Base-by-base conservation (phyloP, 495 filamentous ascomycete genomes). In the Penicillium coffeae region DNA sequence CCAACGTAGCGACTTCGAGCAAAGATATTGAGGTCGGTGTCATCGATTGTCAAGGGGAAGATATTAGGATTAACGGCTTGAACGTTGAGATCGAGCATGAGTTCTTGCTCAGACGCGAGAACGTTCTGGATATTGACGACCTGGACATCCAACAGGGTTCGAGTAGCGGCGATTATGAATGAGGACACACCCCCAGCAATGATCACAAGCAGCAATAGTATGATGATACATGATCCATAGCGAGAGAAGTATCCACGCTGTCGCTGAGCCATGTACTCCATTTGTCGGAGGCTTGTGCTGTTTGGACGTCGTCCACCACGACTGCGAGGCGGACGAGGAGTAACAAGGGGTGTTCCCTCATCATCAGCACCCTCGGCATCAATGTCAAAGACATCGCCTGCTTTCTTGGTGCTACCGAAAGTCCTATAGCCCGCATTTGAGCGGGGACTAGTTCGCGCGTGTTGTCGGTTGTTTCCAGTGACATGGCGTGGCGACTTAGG, bases 51-150 rank as follows among this genome's bases (percentile, higher is more conserved):
- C 20, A 98, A 83, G 13, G 86, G 81, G 36, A 96, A 85, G 15
- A 95, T 76, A 53, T 98, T 98, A 0, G 91, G 93, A 60, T 98
- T 98, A 49, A 88, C 73, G 1, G 92, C 93, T 50, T 76, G 76
- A 32, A 98, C 87, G n/a, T 86, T 81, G 8, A 97, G 72, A 58
- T 98, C 92, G 51, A 98, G 75, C 85, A 98, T 97, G 15, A 98
- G 76, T 59, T 97, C 94, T 65, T 96, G 88, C 61, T 95, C 86
- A 51, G 89, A 95, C 5, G 90, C 90, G 22, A 97, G 78, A 14
- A 98, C 89, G 55, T 95, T 91, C 53, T 84, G 81, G 51, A 98
- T 87, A 33, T 84, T 83, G 34, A 83, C 64, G 21, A 97, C 75
- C 37, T 82, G 72, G 45, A 97, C 85, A 37, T 88, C 82, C 34